phyloP scores from a whole-genome alignment of 352 stramenopile species.

The Phytopythium boreale region DNA sequence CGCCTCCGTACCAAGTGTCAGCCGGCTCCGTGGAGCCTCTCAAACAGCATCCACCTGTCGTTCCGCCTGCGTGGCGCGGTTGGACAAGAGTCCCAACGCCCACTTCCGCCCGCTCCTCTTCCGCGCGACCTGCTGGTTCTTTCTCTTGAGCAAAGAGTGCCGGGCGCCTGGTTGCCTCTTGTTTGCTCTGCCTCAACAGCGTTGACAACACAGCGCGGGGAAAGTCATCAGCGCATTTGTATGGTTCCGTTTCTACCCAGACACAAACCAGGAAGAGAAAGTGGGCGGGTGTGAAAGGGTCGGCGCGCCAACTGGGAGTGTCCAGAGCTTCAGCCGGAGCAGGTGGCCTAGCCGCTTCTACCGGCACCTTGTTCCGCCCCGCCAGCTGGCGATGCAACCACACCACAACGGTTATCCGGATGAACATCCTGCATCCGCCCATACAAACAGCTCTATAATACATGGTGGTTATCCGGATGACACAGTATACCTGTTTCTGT shows the following conservation, averaged over 20 bases:
- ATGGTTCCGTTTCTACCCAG: neutral
- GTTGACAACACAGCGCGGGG: neutral
- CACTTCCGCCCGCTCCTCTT: neutral
- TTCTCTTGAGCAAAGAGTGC: neutral
- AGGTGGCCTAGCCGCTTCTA: slow-evolving; percentile 6
- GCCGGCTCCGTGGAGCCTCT: neutral
- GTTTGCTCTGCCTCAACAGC: neutral
- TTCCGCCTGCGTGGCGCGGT: neutral
- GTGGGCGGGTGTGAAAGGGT: neutral
- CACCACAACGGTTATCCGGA: slow-evolving; percentile 1
- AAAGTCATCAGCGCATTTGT: neutral
- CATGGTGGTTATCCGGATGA: neutral
- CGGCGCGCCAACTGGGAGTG: neutral
- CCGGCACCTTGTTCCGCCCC: slow-evolving; percentile 1
- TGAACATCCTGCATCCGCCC: neutral
- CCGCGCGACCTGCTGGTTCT: slow-evolving; percentile 3
- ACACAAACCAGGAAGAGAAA: neutral
- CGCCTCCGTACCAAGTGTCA: neutral
- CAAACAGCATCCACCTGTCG: neutral
- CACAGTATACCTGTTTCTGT: neutral
- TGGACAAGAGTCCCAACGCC: neutral
- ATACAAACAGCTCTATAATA: neutral
- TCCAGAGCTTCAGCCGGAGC: neutral
- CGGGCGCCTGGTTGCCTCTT: neutral
- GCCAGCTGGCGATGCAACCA: slow-evolving; percentile 4